Evolutionary conservation across 176 grass and related monocot genomes (phyloP).

Genomic region (Carex pumila): DNA sequence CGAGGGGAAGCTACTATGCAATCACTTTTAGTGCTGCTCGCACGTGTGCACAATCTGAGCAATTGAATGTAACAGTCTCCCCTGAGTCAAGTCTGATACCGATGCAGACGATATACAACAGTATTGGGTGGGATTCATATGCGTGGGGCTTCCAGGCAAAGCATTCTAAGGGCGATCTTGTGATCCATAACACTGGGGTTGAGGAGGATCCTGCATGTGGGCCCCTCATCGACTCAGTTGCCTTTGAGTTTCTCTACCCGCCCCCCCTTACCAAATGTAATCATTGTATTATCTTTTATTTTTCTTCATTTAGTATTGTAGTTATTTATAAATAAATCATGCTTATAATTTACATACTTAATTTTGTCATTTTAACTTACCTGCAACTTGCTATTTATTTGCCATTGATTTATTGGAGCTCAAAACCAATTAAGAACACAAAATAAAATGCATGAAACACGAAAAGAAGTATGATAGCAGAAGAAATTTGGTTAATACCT

Average conservation of each 20-base stretch:
- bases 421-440: not conserved
- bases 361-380: not conserved
- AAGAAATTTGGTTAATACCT: not conserved
- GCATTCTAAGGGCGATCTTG: conserved; percentile 25
- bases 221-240: conserved; percentile 72
- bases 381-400: not conserved
- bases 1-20: conserved; percentile 56
- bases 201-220: conserved; percentile 84
- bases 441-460: not conserved
- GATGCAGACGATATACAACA: conserved; percentile 76
- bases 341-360: not conserved
- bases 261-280: conserved; percentile 30
- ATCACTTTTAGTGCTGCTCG: conserved; percentile 86
- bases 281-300: not conserved
- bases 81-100: conserved; percentile 58
- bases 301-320: not conserved
- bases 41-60: conserved; percentile 74
- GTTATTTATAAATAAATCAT: not conserved
- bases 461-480: not conserved
- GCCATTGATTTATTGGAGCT: not conserved
- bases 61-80: conserved; percentile 62
- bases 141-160: conserved; percentile 72
- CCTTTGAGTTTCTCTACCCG: conserved; percentile 47
- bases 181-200: conserved; percentile 76
- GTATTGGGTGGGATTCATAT: conserved; percentile 84